Percentiles rank a stretch among this genome's conserved stretches.
Evolutionary conservation across 2,329 filamentous ascomycete genomes (phyloP).

Genomic region (Pestalotiopsis sp.): DNA sequence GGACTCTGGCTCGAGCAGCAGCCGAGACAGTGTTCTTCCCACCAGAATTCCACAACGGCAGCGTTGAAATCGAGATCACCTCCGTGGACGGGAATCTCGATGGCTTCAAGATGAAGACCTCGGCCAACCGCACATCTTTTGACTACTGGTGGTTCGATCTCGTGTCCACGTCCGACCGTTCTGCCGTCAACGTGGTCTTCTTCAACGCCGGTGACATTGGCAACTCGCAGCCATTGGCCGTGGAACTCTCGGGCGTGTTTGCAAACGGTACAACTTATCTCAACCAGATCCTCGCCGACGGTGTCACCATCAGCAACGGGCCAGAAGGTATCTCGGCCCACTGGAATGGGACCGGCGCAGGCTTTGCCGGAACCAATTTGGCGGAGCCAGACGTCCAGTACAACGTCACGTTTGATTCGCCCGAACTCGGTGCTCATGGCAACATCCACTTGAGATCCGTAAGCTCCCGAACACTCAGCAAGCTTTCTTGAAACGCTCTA

Average conservation of each 20-base stretch:
- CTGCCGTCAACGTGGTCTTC: neutral
- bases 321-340: neutral
- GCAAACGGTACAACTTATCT: neutral
- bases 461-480: neutral
- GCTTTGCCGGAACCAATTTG: neutral
- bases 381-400: neutral
- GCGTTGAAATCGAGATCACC: too few species aligned
- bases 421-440: neutral
- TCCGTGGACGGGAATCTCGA: too few species aligned
- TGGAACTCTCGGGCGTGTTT: neutral
- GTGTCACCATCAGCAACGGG: neutral
- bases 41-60: too few species aligned
- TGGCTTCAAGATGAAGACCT: constrained; percentile 34
- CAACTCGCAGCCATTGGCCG: neutral
- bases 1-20: too few species aligned
- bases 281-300: neutral
- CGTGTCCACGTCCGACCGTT: neutral
- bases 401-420: neutral
- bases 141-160: constrained; percentile 1
- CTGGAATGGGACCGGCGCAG: neutral
- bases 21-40: too few species aligned
- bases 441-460: neutral
- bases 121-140: neutral
- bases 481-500: too few species aligned
- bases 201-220: neutral